These are phyloP conservation scores for Nitzschia inconspicua DNA, from an alignment of 108 stramenopile genomes.

Conservation along the genomic window DNA sequence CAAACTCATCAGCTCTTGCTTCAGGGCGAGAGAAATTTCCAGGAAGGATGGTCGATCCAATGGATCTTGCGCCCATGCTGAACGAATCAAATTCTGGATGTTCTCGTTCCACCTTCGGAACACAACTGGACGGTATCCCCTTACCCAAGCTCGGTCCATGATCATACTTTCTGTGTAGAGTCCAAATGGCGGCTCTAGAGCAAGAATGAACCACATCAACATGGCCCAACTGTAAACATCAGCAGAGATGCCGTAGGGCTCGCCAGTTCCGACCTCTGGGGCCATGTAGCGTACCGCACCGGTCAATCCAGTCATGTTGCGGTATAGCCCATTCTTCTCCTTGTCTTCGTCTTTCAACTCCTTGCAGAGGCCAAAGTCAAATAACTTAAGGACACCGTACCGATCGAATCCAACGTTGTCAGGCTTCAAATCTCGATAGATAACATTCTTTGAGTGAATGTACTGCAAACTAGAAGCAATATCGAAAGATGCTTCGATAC, in stretches of 20 bases:
- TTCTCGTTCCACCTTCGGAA: slow-evolving; percentile 59
- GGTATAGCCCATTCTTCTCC: not conserved
- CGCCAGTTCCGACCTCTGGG: slow-evolving; percentile 60
- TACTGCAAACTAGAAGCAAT: no score
- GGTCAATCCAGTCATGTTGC: slow-evolving; percentile 29
- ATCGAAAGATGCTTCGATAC: no score
- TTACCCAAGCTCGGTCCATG: slow-evolving; percentile 47
- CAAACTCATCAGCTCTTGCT: no score
- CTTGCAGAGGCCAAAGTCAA: slow-evolving; percentile 43
- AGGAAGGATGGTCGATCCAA: slow-evolving; percentile 51
- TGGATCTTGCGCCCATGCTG: slow-evolving; percentile 50
- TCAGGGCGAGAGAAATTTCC: slow-evolving; percentile 29
- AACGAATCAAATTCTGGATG: slow-evolving; percentile 46
- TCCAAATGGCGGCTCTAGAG: slow-evolving; percentile 1
- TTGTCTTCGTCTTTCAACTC: not conserved
- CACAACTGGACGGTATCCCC: slow-evolving; percentile 49
- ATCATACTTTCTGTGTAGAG: slow-evolving; percentile 41
- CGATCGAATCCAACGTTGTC: slow-evolving; percentile 66
- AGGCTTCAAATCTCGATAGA: slow-evolving; percentile 62
- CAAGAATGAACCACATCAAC: slow-evolving; percentile 40
- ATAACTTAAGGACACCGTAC: slow-evolving; percentile 30
- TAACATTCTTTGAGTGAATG: slow-evolving; percentile 39
- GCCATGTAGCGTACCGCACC: slow-evolving; percentile 71
- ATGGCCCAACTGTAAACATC: slow-evolving; percentile 56
- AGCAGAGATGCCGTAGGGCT: slow-evolving; percentile 60